Evolutionary conservation across 768 basidiomycete genomes (phyloP), one percentile per base, ranked within the genome.

Genomic region (Dioszegia crocea): DNA sequence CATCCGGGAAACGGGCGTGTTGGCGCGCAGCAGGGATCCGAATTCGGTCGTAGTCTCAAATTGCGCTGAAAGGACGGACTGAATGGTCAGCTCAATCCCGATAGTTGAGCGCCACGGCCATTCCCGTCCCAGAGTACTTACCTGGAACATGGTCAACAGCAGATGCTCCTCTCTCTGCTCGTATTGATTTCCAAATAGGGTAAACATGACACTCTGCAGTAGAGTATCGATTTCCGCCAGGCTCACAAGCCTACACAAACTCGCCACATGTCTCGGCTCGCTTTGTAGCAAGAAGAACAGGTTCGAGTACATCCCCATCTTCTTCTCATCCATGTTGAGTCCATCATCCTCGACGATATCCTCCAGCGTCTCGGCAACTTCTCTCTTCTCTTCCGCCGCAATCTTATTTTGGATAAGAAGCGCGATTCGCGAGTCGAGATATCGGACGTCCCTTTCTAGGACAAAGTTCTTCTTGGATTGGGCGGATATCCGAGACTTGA

Each of bases 401-500:
- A 98, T 96, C 64, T 93, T 85, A 76, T 99, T 98, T 80, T 97
- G 93, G 70, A 99, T 99, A 67, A 99, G 84, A 39, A 99, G 82
- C 10, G 94, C 96, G 72, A 99, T 99, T 55, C 96, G 84, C 36
- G 89, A 90, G 80, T 99, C 96, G 41, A 99, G 85, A 77, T 98
- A 99, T 50, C 96, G 88, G 31, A 99, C 96, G 77, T 99, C 96
- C 44, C 96, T 87, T 77, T 99, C 96, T 11, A 99, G 84, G 39
- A 99, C 96, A 70, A 99, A 99, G 80, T 99, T 99, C 85, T 97
- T 98, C 83, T 99, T 99, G 55, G 91, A 93, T 79, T 98, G 96
- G 0, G 91, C 88, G 14, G 96, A 98, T 60, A 99, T 99, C 74
- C 92, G 89, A 26, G 87, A 84, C 80, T 99, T 99, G 63, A 99